Conservation (phyloP, 768 basidiomycete species). For the Daedaleopsis sinensis region DNA sequence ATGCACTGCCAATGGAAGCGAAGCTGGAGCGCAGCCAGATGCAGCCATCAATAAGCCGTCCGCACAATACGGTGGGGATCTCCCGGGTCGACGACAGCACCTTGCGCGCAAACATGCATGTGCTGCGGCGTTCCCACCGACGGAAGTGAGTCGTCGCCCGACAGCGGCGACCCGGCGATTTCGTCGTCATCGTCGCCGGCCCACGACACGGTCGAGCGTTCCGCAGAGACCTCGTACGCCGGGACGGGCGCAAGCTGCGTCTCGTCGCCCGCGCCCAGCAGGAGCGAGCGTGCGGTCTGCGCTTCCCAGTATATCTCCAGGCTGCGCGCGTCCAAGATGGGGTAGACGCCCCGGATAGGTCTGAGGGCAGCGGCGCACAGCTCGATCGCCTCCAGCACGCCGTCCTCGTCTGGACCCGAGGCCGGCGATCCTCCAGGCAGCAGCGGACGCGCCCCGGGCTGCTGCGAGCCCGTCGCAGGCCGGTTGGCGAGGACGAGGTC, state of each 20-base stretch:
- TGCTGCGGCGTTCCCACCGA: slow-evolving; percentile 18
- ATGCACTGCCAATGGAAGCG: slow-evolving; percentile 13
- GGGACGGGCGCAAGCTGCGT: slow-evolving; percentile 11
- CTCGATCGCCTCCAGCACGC: slow-evolving; percentile 34
- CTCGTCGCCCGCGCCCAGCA: slow-evolving; percentile 24
- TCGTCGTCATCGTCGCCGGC: slow-evolving; percentile 4
- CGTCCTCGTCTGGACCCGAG: slow-evolving; percentile 33
- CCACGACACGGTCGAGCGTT: slow-evolving; percentile 46
- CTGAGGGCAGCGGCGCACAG: slow-evolving; percentile 20
- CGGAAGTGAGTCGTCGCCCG: slow-evolving; percentile 5
- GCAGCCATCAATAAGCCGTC: slow-evolving; percentile 7
- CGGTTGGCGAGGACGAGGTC: slow-evolving; percentile 49
- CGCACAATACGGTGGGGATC: slow-evolving; percentile 7
- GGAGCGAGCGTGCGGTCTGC: slow-evolving; percentile 32
- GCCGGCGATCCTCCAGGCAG: too few relatives aligned
- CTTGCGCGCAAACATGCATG: slow-evolving; percentile 12
- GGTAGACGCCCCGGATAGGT: slow-evolving; percentile 24
- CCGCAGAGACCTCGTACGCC: slow-evolving; percentile 42
- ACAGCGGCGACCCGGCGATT: slow-evolving; percentile 4
- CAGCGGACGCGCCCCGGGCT: too few relatives aligned
- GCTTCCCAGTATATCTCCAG: slow-evolving; percentile 42
- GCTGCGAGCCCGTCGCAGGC: slow-evolving; percentile 31
- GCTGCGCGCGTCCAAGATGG: slow-evolving; percentile 33
- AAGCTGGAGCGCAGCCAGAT: slow-evolving; percentile 3
- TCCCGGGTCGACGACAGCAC: neutral